These are phyloP conservation scores for Hylodesmum podocarpum DNA, from an alignment of 306 rosid species.

Conservation along the genomic window DNA sequence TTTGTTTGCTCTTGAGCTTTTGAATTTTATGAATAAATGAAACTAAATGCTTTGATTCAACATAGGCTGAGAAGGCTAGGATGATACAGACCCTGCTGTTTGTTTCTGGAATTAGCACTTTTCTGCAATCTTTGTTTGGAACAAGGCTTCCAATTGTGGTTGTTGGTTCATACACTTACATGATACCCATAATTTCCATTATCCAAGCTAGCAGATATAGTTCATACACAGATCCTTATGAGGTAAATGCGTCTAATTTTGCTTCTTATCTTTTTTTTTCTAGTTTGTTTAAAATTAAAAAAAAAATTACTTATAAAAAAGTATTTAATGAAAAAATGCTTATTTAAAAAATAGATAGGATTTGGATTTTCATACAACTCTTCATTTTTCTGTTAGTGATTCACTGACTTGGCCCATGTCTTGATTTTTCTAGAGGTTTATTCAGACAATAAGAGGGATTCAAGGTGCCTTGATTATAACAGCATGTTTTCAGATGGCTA, in stretches of 20 bases:
- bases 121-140: conserved; percentile 76
- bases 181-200: conserved; percentile 72
- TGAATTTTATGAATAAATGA: conserved; percentile 38
- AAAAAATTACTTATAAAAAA: no score
- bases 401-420: not conserved
- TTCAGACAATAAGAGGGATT: conserved; percentile 66
- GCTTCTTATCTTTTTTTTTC: not conserved
- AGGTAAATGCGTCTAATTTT: conserved; percentile 38
- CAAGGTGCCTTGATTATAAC: conserved; percentile 81
- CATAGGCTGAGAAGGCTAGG: conserved; percentile 80
- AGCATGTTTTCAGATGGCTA: conserved; percentile 65
- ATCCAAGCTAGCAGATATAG: conserved; percentile 60
- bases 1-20: not conserved
- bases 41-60: not conserved
- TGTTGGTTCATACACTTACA: conserved; percentile 75
- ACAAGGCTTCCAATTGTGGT: conserved; percentile 85
- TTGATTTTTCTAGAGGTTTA: conserved; percentile 58
- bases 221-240: conserved; percentile 48
- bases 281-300: no score
- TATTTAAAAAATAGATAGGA: no score
- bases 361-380: no score
- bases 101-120: conserved; percentile 85
- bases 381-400: not conserved
- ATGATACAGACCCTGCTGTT: conserved; percentile 73
- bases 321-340: no score